Conservation (phyloP, 2,329 filamentous ascomycete genomes). For the Cadophora sp. region DNA sequence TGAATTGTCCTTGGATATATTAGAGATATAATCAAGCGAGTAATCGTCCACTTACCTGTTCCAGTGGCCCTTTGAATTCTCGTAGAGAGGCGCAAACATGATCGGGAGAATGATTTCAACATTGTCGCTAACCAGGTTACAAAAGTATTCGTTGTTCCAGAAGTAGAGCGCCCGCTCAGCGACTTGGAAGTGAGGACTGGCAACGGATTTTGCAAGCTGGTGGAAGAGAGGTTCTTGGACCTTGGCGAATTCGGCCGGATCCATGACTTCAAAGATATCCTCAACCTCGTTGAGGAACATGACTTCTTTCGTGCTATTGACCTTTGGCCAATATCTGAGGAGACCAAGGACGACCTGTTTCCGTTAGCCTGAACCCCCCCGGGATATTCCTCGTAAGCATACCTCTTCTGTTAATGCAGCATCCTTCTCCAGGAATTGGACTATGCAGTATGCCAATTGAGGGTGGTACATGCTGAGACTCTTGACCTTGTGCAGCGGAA, state of each 20-base stretch:
- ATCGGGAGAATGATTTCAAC: slow-evolving; percentile 98
- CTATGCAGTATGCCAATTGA: slow-evolving; percentile 97
- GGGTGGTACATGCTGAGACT: slow-evolving; percentile 99
- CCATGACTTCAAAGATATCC: slow-evolving; percentile 99
- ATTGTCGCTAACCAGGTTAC: slow-evolving; percentile 98
- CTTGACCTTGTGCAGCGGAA: slow-evolving; percentile 97
- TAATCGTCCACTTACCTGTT: slow-evolving; percentile 72
- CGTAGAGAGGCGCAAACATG: slow-evolving; percentile 98
- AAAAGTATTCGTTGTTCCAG: slow-evolving; percentile 99
- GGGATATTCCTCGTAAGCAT: slow-evolving; percentile 44
- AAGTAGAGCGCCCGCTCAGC: slow-evolving; percentile 97
- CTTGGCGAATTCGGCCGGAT: slow-evolving; percentile 97
- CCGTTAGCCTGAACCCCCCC: slow-evolving; percentile 23
- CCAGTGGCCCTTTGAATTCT: slow-evolving; percentile 99
- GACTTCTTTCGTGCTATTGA: slow-evolving; percentile 99
- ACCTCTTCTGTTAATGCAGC: slow-evolving; percentile 96
- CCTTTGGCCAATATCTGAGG: slow-evolving; percentile 97
- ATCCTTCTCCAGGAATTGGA: slow-evolving; percentile 98
- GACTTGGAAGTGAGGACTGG: slow-evolving; percentile 98
- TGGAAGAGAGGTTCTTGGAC: slow-evolving; percentile 98
- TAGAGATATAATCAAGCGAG: slow-evolving; percentile 40
- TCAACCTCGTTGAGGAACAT: slow-evolving; percentile 99
- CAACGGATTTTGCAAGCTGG: slow-evolving; percentile 95
- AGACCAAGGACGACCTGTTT: slow-evolving; percentile 87
- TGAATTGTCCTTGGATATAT: slow-evolving; percentile 81